These are phyloP conservation scores for Rhodotorula sp. DNA, from an alignment of 1,284 basidiomycete species.

Conservation along the genomic window DNA sequence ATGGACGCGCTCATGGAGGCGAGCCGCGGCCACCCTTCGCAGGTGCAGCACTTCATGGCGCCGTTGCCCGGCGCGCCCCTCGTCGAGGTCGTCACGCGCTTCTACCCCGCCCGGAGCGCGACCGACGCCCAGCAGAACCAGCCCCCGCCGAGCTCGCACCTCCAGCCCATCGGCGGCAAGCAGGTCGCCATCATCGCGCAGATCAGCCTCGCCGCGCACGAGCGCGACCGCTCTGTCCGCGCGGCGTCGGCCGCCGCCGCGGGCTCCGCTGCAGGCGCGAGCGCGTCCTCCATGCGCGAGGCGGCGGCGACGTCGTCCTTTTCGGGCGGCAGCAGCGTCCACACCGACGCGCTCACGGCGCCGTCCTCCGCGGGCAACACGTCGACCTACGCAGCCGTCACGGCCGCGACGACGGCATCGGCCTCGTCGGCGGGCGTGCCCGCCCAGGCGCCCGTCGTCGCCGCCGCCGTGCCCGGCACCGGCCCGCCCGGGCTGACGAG, in stretches of 20 bases:
- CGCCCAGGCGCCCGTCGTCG: not conserved
- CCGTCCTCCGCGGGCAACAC: not conserved
- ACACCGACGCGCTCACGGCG: not conserved
- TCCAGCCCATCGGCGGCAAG: constrained; percentile 11
- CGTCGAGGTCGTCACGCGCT: constrained; percentile 45
- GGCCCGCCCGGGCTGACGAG: constrained; percentile 17
- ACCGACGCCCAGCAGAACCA: constrained; percentile 1
- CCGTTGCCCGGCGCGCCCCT: constrained; percentile 16
- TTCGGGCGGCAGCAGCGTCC: constrained; percentile 2
- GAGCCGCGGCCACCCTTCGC: constrained; percentile 16
- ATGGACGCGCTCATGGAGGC: constrained; percentile 28
- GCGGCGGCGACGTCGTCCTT: constrained; percentile 1
- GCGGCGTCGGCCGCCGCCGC: not conserved
- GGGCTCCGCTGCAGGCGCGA: not conserved
- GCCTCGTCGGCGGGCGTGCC: constrained; percentile 12
- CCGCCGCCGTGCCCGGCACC: constrained; percentile 13
- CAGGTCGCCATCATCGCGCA: constrained; percentile 31
- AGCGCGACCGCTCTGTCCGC: not conserved
- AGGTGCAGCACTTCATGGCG: constrained; percentile 33
- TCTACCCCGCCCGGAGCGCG: constrained; percentile 37
- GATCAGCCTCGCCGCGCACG: constrained; percentile 22
- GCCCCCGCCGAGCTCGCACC: not conserved
- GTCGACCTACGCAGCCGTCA: not conserved
- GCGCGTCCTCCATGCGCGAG: not conserved
- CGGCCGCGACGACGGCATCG: constrained; percentile 7